Evolutionary conservation across 164 flowering plant species (phyloP), one percentile per base, ranked within the genome.

Genomic region (Litsea cubeba): DNA sequence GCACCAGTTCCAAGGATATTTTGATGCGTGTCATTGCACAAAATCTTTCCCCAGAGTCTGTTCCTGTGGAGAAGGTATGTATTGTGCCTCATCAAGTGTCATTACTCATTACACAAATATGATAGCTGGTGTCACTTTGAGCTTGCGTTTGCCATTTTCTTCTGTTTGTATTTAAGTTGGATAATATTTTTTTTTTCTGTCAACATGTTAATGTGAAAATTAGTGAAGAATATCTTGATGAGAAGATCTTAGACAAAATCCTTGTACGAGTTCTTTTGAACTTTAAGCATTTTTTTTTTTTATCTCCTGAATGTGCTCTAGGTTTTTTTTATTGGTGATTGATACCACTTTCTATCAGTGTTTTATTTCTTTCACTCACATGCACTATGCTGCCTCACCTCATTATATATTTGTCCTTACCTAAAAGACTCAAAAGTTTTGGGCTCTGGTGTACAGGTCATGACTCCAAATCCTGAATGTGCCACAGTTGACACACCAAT

Each of bases 381-480:
- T 54, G n/a, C n/a, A 54, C n/a, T 54, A 17, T 54, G n/a, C 5
- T 54, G 60, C 60, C n/a, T 54, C 5, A 54, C 60, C 60, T 54
- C 5, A 14, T 54, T 46, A 50, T 35, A 40, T 18, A 4, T 14
- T 1, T 40, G 11, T 46, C 26, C 12, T 57, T 74, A 50, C 50
- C 60, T 12, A 54, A 67, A 54, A 25, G 63, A 25, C 72, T 74
- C 50, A 40, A 58, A 25, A 5, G 46, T 68, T 22, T 60, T 71
- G 75, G 69, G 25, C 26, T 76, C 66, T 74, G 58, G 64, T 81
- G 26, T 77, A 46, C 83, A 96, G 99, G 94, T 94, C 75, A 96
- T 96, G 98, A 96, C 99, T 68, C 97, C 95, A 50, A 94, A 94
- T 84, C 99, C 99, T 76, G 97, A 94, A 81, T 96, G 95, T 88